phyloP scores from a whole-genome alignment of 2,329 filamentous ascomycete genomes.

The Claviceps pusilla region DNA sequence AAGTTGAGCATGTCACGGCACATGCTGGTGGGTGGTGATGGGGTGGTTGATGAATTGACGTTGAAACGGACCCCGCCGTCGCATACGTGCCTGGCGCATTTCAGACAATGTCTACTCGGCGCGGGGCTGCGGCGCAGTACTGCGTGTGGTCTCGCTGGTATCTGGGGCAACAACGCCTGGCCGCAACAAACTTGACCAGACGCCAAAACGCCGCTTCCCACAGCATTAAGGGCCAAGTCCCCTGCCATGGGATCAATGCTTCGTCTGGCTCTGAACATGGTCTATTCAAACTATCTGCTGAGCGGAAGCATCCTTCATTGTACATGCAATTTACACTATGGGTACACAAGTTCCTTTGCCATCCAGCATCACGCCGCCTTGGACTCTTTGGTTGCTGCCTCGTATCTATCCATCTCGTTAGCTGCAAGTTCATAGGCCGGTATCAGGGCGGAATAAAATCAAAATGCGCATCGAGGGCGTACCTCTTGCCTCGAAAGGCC shows the following conservation, averaged over 20 bases:
- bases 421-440: background rate
- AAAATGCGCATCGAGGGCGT: conserved; percentile 17
- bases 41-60: too few relatives aligned
- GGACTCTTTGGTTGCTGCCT: conserved; percentile 42
- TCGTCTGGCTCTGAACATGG: background rate
- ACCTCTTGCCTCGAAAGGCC: conserved; percentile 96
- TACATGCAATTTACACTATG: conserved; percentile 3
- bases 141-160: background rate
- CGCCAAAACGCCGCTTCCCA: too few relatives aligned
- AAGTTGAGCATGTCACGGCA: too few relatives aligned
- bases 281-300: background rate
- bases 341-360: conserved; percentile 1
- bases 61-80: too few relatives aligned
- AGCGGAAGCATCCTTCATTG: background rate
- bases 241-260: background rate
- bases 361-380: conserved; percentile 5
- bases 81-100: too few relatives aligned
- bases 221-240: conserved; percentile 1
- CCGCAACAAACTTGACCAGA: too few relatives aligned
- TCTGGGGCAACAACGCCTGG: background rate
- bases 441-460: background rate
- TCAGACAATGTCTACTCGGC: too few relatives aligned
- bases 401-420: conserved; percentile 31
- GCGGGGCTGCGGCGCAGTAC: too few relatives aligned
- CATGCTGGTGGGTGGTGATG: too few relatives aligned